These are phyloP conservation scores for Citrus medica DNA, from an alignment of 345 rosid species.

Conservation along the genomic window DNA sequence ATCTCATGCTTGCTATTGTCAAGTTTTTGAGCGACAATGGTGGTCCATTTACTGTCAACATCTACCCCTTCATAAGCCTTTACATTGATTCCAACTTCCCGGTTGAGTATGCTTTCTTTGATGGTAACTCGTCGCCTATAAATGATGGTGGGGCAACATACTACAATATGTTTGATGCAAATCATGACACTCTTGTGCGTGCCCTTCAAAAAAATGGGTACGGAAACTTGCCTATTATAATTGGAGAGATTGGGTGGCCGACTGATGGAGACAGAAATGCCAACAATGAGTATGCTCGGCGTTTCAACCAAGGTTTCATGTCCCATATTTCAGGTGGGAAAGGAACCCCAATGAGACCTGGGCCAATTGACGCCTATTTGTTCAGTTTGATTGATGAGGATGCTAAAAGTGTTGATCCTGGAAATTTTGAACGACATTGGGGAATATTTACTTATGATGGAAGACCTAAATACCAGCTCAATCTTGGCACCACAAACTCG, in stretches of 20 bases:
- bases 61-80: constrained; percentile 93
- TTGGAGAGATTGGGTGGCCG: constrained; percentile 98
- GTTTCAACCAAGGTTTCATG: constrained; percentile 90
- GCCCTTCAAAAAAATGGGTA: constrained; percentile 87
- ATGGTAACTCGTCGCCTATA: constrained; percentile 58
- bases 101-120: constrained; percentile 83
- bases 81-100: constrained; percentile 76
- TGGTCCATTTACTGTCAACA: constrained; percentile 80
- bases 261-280: constrained; percentile 87
- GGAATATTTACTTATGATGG: constrained; percentile 83
- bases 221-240: constrained; percentile 62
- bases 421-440: constrained; percentile 93
- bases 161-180: constrained; percentile 86
- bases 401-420: constrained; percentile 72
- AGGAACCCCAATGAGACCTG: constrained; percentile 83
- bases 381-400: constrained; percentile 90
- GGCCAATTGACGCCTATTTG: constrained; percentile 68
- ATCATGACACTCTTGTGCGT: constrained; percentile 75
- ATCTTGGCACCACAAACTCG: constrained; percentile 76
- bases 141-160: constrained; percentile 65
- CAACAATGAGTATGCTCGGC: constrained; percentile 59
- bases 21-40: constrained; percentile 65
- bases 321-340: constrained; percentile 63
- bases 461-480: constrained; percentile 58
- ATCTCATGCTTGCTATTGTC: constrained; percentile 67